Base-by-base conservation (phyloP, 2,329 filamentous ascomycete species). In the Clarireedia hainanense region DNA sequence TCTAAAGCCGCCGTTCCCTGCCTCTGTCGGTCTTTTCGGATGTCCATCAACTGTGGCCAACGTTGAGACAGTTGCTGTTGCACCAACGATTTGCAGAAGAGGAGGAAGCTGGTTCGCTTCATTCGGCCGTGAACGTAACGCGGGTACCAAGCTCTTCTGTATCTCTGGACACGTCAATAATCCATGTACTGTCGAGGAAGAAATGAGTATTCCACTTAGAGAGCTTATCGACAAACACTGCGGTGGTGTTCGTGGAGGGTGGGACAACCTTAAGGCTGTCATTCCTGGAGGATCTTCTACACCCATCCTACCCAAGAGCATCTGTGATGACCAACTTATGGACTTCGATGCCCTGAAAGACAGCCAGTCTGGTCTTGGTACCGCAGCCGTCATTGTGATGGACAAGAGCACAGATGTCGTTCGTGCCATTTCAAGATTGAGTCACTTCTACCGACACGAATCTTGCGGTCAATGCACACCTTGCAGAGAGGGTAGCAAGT, bases 121-220 rank as follows among this genome's bases (percentile, higher is more conserved):
- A 52, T 97, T 99, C 70, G 94, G 94, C 52, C 91, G 94, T 65
- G 92, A 97, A 77, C 86, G 94, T 64, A 99, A 99, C 76, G 82
- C 90, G 67, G 94, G 94, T 68, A 99, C 94, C 62, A 99, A 99
- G 80, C 87, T 99, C 43, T 99, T 88, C 79, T 96, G 91, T 74
- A 97, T 99, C 71, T 97, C 92, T 54, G 94, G 94, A 27, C 90
- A 97, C 73, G 94, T 99, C 77, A 99, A 99, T 81, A 95, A 97
- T 78, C 94, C 94, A 54, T 90, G 84, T 73, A 97, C 94, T 1
- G 94, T 99, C 59, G 94, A 99, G 74, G 94, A 99, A 76, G 94
- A 99, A 76, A 99, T 99, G 94, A 95, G 89, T 52, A 99, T 99
- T 65, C 88, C 94, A 45, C 83, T 99, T 58, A 86, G 89, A 46